Conservation (phyloP, 2,329 filamentous ascomycete genomes). For the Xylaria multiplex region DNA sequence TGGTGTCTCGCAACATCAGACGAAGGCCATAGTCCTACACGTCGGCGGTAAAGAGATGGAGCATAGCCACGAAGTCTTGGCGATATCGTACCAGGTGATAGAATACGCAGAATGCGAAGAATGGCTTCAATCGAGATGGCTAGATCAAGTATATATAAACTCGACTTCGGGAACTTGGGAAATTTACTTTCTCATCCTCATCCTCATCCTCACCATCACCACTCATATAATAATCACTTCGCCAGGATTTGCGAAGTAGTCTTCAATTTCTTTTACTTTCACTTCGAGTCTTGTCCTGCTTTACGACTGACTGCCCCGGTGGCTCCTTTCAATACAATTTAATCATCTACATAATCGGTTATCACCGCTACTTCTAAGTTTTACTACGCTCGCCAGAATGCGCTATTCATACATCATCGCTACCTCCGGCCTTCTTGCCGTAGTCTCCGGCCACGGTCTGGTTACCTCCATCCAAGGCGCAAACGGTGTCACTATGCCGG, state of each 20-base stretch:
- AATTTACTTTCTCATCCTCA: constrained; percentile 27
- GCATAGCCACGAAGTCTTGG: constrained; percentile 25
- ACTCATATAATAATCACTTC: constrained; percentile 30
- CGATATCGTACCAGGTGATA: constrained; percentile 1
- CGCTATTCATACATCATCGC: constrained; percentile 44
- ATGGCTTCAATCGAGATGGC: constrained; percentile 8
- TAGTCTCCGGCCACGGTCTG: constrained; percentile 46
- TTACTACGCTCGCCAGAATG: constrained; percentile 40
- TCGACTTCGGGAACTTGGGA: background rate
- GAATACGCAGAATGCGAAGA: constrained; percentile 10
- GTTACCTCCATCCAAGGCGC: constrained; percentile 49
- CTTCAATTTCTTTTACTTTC: constrained; percentile 26
- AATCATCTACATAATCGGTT: constrained; percentile 23
- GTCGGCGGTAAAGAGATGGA: constrained; percentile 19
- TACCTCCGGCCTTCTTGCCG: constrained; percentile 44
- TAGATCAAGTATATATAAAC: constrained; percentile 20
- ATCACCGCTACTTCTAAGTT: constrained; percentile 8
- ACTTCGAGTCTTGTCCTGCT: constrained; percentile 27
- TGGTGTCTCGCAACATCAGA: constrained; percentile 34
- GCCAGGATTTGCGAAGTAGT: constrained; percentile 35
- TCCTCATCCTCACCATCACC: constrained; percentile 27
- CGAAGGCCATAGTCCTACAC: constrained; percentile 11
- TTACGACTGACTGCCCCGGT: constrained; percentile 43
- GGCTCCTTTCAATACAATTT: constrained; percentile 35
- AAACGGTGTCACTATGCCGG: constrained; percentile 49